Evolutionary conservation across 2,329 filamentous ascomycete genomes (phyloP).

Genomic region (Nigrospora sphaerica): DNA sequence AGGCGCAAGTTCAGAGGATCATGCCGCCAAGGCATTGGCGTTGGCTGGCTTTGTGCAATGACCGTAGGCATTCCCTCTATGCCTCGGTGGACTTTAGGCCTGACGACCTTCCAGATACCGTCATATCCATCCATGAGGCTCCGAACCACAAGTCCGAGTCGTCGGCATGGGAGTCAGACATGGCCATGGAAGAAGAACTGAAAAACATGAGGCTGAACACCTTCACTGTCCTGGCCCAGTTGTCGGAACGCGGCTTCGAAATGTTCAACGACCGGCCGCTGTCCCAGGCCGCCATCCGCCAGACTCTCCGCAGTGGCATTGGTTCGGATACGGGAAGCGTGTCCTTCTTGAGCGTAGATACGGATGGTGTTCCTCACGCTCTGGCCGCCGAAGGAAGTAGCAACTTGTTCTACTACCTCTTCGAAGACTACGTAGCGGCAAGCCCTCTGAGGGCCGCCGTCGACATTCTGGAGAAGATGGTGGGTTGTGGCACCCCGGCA

Average conservation of each 20-base stretch:
- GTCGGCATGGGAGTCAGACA: no score
- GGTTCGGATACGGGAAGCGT: background rate
- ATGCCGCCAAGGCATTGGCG: conserved; percentile 50
- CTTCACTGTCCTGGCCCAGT: conserved; percentile 27
- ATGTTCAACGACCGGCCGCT: conserved; percentile 29
- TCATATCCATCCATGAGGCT: conserved; percentile 63
- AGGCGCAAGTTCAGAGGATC: conserved; percentile 11
- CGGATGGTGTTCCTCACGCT: conserved; percentile 5
- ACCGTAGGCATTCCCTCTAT: conserved; percentile 35
- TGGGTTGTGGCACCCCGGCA: conserved; percentile 17
- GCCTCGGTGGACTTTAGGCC: background rate
- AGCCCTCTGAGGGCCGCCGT: conserved; percentile 42
- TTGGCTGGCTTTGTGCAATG: conserved; percentile 63
- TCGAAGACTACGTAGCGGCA: conserved; percentile 58
- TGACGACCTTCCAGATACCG: conserved; percentile 41
- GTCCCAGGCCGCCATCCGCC: conserved; percentile 31
- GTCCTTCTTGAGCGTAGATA: conserved; percentile 3
- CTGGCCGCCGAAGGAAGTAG: conserved; percentile 44
- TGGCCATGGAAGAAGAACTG: conserved; percentile 15
- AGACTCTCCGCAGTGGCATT: conserved; percentile 11
- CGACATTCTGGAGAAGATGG: conserved; percentile 40
- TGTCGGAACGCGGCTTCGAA: conserved; percentile 29
- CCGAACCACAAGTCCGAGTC: conserved; percentile 14
- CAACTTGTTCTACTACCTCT: conserved; percentile 58
- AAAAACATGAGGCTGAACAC: conserved; percentile 30